Evolutionary conservation across 148 eudicot species (phyloP).

Genomic region (Vaccinium macrocarpon): DNA sequence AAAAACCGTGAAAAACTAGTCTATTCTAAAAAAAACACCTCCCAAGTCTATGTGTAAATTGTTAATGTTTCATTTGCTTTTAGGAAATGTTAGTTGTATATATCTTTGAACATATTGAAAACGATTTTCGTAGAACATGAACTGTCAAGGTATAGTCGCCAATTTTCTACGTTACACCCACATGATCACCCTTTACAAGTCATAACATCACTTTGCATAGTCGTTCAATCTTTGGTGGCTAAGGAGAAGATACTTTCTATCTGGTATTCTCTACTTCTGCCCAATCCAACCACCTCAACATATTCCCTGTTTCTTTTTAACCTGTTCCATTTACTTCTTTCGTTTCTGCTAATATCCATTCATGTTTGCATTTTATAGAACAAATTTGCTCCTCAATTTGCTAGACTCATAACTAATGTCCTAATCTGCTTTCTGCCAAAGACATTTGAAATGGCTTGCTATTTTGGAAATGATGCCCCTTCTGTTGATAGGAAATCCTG

Average conservation of each 20-base stretch:
- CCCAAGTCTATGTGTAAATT: neutral
- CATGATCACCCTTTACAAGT: neutral
- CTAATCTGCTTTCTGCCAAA: neutral
- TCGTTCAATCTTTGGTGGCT: neutral
- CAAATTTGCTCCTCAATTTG: neutral
- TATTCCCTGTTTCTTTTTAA: neutral
- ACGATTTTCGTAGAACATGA: neutral
- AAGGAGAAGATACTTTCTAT: neutral
- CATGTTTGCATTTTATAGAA: neutral
- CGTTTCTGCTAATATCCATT: neutral
- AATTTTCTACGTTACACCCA: neutral
- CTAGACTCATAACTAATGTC: neutral
- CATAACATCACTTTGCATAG: neutral
- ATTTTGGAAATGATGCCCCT: neutral
- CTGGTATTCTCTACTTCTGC: neutral
- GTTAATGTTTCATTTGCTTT: neutral
- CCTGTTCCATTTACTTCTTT: neutral
- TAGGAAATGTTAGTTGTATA: neutral
- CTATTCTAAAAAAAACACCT: no score
- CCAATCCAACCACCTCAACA: neutral
- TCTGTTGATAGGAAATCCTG: slow-evolving; percentile 54
- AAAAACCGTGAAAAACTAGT: no score
- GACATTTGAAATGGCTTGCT: neutral
- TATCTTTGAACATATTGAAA: neutral
- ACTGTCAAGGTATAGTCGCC: neutral